A percentile compares a stretch with the other conserved stretches of the same genome.
These are phyloP conservation scores for Fomitopsis pinicola DNA, from an alignment of 1,284 basidiomycete genomes.

Conservation along the genomic window DNA sequence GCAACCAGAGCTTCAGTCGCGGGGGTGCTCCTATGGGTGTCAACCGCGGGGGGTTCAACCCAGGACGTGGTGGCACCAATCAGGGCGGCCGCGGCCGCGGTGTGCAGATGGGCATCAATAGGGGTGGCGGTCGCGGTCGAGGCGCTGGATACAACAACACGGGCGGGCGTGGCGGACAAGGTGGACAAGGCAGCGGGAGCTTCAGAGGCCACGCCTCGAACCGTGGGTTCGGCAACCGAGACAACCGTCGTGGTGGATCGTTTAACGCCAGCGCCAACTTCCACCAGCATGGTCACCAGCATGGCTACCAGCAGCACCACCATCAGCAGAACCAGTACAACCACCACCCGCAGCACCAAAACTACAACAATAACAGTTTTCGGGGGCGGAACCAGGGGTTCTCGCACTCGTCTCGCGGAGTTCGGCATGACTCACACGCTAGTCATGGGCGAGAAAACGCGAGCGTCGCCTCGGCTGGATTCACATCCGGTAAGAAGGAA, in stretches of 20 bases:
- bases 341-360: slow-evolving; percentile 25
- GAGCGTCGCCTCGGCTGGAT: slow-evolving; percentile 25
- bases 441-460: slow-evolving; percentile 28
- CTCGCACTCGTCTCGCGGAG: slow-evolving; percentile 38
- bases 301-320: slow-evolving; percentile 19
- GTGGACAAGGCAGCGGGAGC: slow-evolving; percentile 29
- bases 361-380: slow-evolving; percentile 28
- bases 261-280: slow-evolving; percentile 43
- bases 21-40: slow-evolving; percentile 37
- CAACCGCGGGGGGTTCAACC: slow-evolving; percentile 37
- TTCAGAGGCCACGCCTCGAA: slow-evolving; percentile 60
- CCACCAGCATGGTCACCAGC: slow-evolving; percentile 35
- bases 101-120: slow-evolving; percentile 39
- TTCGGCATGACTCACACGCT: slow-evolving; percentile 47
- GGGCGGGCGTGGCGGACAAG: slow-evolving; percentile 30
- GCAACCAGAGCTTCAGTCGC: slow-evolving; percentile 17
- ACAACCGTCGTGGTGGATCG: slow-evolving; percentile 61
- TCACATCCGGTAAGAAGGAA: slow-evolving; percentile 63
- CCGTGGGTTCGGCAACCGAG: slow-evolving; percentile 57
- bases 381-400: slow-evolving; percentile 39
- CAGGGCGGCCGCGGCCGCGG: slow-evolving; percentile 45
- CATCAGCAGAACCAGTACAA: slow-evolving; percentile 20
- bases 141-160: slow-evolving; percentile 39
- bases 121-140: slow-evolving; percentile 38
- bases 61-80: slow-evolving; percentile 25